A percentile compares a stretch with the other conserved stretches of the same genome.
These are phyloP conservation scores for Lentinula sp. DNA, from an alignment of 768 basidiomycete genomes.

Conservation along the genomic window DNA sequence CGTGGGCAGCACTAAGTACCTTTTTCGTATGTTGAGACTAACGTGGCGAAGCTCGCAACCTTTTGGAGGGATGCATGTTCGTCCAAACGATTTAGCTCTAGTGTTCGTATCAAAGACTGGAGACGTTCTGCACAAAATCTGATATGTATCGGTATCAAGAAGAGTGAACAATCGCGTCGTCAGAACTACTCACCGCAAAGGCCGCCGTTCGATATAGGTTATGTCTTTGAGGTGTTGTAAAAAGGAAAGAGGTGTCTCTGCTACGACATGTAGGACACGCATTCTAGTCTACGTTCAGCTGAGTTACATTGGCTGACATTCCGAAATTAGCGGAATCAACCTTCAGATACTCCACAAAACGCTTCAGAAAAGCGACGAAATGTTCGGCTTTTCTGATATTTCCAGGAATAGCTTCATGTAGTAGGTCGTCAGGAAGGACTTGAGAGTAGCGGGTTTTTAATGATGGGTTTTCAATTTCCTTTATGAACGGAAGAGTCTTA, in stretches of 20 bases:
- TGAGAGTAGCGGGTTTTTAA: constrained; percentile 3
- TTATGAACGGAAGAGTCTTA: constrained; percentile 23
- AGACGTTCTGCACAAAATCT: constrained; percentile 97
- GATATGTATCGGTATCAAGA: neutral
- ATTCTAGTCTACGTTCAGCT: constrained; percentile 72
- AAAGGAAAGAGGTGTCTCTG: constrained; percentile 95
- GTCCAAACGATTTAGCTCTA: constrained; percentile 85
- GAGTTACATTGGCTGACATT: neutral
- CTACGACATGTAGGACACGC: constrained; percentile 98
- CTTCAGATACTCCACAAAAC: constrained; percentile 98
- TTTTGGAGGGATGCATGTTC: constrained; percentile 92
- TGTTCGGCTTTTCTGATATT: constrained; percentile 99
- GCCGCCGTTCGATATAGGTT: constrained; percentile 93
- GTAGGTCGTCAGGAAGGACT: constrained; percentile 92
- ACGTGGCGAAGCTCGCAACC: constrained; percentile 91
- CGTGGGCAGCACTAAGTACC: constrained; percentile 35
- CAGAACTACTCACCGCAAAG: constrained; percentile 64
- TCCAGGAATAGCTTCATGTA: constrained; percentile 94
- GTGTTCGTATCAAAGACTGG: constrained; percentile 87
- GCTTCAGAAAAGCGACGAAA: constrained; percentile 96
- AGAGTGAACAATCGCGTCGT: neutral
- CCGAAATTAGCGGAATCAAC: constrained; percentile 30
- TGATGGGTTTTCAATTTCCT: neutral
- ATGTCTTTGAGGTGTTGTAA: constrained; percentile 98
- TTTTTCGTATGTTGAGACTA: constrained; percentile 98